Evolutionary conservation across 2,329 filamentous ascomycete species (phyloP), one percentile per base, ranked within the genome.

Genomic region (Calonectria pauciramosa): DNA sequence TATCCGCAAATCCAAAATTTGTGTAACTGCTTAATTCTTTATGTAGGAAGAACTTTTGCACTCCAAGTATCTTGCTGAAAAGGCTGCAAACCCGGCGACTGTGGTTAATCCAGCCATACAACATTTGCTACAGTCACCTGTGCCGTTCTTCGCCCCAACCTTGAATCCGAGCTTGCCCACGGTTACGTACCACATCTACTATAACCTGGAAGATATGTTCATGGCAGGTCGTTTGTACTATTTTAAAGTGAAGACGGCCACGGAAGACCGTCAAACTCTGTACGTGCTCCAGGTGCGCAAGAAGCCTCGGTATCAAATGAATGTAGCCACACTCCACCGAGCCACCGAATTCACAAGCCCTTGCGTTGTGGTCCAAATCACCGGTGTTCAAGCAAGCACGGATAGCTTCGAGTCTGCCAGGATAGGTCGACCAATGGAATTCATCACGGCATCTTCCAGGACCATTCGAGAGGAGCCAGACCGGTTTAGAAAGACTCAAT

Each of bases 271-370:
- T 13, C 59, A 64, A 16, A 64, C 59, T 10, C 16, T 64, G 3
- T 64, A 64, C 38, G 59, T 64, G 36, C 59, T 64, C 11, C 59
- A 64, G 23, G 36, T 64, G 2, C 59, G 36, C 3, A 64, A 47
- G 59, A 28, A 47, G 36, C 38, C 59, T 4, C 59, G 59, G 26
- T 64, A 64, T n/a, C 59, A 64, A 13, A 64, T 64, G 59, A 64
- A 47, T 7, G 36, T 47, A 16, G 59, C 36, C 23, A 47, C 59
- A 11, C 38, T 64, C 10, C 59, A 64, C 18, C 59, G 36, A 16
- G 59, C 59, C 26, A 64, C 59, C 13, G 59, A 47, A 20, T 64
- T 64, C 26, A 64, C 59, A 32, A 64, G 41, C 10, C 59, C 59
- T 47, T 64, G 59, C 26, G 59, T 64, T 23, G 59, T 64, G 38